Evolutionary conservation across 2,329 filamentous ascomycete species (phyloP).

Genomic region (Aspergillus japonicus): DNA sequence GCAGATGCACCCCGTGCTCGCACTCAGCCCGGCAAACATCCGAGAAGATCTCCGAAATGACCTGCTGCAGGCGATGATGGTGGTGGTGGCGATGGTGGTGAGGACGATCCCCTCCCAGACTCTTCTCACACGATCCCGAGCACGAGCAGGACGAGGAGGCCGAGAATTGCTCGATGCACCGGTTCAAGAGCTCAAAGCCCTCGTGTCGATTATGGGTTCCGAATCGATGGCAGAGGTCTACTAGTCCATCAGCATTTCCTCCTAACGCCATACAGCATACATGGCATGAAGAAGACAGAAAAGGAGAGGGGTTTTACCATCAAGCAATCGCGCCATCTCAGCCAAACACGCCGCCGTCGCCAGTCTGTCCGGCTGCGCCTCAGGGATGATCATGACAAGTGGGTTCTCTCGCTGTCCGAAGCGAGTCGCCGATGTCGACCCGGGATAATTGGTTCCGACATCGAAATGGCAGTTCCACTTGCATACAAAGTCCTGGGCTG

Average conservation of each 20-base stretch:
- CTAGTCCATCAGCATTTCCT: neutral
- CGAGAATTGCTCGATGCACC: neutral
- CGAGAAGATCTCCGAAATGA: neutral
- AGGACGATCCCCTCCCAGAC: neutral
- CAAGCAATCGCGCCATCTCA: neutral
- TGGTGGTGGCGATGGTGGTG: neutral
- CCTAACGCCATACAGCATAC: neutral
- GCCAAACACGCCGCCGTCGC: neutral
- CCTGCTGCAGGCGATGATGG: neutral
- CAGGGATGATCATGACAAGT: neutral
- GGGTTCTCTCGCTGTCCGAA: neutral
- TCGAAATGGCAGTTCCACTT: neutral
- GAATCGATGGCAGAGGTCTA: neutral
- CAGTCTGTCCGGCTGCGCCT: slow-evolving; percentile 1
- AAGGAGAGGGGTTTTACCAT: neutral
- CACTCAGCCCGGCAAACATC: neutral
- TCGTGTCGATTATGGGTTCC: neutral
- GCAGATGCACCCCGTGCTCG: neutral
- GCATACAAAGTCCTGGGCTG: neutral
- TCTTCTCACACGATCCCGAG: neutral
- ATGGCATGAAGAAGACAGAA: no score
- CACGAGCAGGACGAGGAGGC: neutral
- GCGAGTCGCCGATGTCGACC: neutral
- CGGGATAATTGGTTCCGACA: no score
- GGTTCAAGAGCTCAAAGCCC: neutral